Evolutionary conservation across 1,284 basidiomycete genomes (phyloP).

Genomic region (Butyriboletus appendiculatus): DNA sequence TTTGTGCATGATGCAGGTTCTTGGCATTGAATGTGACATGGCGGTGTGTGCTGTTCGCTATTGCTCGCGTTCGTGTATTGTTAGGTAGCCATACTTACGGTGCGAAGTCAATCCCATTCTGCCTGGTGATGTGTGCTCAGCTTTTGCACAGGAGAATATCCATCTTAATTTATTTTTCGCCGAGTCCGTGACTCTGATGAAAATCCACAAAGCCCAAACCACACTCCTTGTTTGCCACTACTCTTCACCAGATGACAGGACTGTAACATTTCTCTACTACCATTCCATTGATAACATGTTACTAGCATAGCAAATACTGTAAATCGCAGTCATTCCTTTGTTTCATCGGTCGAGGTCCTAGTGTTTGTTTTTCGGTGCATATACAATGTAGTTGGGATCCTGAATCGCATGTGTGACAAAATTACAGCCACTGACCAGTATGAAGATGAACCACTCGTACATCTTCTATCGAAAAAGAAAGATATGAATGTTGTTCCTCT

Average conservation of each 20-base stretch:
- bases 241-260: slow-evolving; percentile 25
- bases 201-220: slow-evolving; percentile 23
- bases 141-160: slow-evolving; percentile 15
- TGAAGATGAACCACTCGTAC: background rate
- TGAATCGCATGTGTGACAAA: slow-evolving; percentile 16
- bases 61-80: slow-evolving; percentile 46
- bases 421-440: slow-evolving; percentile 4
- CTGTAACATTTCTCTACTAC: slow-evolving; percentile 28
- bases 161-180: slow-evolving; percentile 2
- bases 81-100: slow-evolving; percentile 52
- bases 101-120: slow-evolving; percentile 42
- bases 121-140: slow-evolving; percentile 26
- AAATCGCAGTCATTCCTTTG: slow-evolving; percentile 33
- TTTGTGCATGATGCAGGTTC: slow-evolving; percentile 28
- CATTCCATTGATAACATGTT: slow-evolving; percentile 21
- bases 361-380: slow-evolving; percentile 29
- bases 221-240: slow-evolving; percentile 26
- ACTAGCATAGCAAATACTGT: slow-evolving; percentile 35
- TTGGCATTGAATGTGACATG: slow-evolving; percentile 31
- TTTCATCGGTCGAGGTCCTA: slow-evolving; percentile 10
- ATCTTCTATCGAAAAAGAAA: background rate
- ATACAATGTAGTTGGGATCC: slow-evolving; percentile 17
- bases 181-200: slow-evolving; percentile 33
- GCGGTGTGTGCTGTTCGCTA: slow-evolving; percentile 27
- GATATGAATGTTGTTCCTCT: background rate